Evolutionary conservation across 768 basidiomycete species (phyloP).

Genomic region (Grammothele lineata): DNA sequence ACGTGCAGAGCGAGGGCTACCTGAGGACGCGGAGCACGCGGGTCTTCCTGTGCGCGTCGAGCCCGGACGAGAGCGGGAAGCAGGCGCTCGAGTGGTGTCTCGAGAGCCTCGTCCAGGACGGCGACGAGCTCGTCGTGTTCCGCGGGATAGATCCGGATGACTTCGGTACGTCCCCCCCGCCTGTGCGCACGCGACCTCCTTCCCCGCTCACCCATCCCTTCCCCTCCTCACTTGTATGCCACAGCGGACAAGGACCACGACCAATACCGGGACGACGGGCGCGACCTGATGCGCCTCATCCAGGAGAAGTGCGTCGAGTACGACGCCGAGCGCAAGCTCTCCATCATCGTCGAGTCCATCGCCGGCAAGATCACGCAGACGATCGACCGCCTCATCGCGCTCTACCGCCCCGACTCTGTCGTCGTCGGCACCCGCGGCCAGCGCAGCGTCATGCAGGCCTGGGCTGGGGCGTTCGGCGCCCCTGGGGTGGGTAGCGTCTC

Average conservation of each 20-base stretch:
- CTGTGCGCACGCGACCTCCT: too few relatives aligned
- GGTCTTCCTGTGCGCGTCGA: constrained; percentile 86
- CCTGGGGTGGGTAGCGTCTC: constrained; percentile 62
- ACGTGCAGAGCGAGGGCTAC: constrained; percentile 82
- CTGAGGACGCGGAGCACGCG: constrained; percentile 70
- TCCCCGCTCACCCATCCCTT: too few relatives aligned
- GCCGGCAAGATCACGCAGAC: constrained; percentile 87
- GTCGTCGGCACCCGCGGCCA: constrained; percentile 89
- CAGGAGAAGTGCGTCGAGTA: constrained; percentile 76
- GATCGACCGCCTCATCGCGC: constrained; percentile 86
- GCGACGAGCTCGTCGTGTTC: constrained; percentile 90
- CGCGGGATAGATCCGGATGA: constrained; percentile 88
- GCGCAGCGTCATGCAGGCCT: constrained; percentile 47
- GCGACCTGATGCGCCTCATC: constrained; percentile 73
- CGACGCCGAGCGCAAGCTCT: constrained; percentile 80
- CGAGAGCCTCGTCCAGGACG: constrained; percentile 77
- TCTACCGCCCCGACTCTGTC: constrained; percentile 88
- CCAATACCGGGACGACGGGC: constrained; percentile 78
- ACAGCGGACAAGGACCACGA: constrained; percentile 69
- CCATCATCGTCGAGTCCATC: constrained; percentile 90
- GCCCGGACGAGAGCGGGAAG: constrained; percentile 81
- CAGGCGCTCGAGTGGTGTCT: constrained; percentile 94
- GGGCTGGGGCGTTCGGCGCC: constrained; percentile 47
- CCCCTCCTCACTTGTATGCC: too few relatives aligned
- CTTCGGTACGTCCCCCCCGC: constrained; percentile 57